A percentile compares a stretch with the other conserved stretches of the same genome.
These are phyloP conservation scores for Sclerotinia subarctica DNA, from an alignment of 2,329 filamentous ascomycete genomes.

Conservation along the genomic window DNA sequence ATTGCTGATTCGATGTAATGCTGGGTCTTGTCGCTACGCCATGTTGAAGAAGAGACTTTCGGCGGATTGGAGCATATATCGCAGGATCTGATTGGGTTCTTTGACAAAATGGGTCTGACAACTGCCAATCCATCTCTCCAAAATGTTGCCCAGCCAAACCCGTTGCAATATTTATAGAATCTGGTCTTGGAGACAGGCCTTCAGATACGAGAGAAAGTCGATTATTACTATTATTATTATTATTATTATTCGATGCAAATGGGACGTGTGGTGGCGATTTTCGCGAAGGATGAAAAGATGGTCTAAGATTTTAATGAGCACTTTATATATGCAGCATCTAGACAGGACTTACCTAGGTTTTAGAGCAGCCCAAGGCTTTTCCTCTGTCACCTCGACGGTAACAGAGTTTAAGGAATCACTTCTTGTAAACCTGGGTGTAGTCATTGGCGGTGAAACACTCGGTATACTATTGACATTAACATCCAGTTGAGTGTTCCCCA, in stretches of 20 bases:
- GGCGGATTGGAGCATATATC: slow-evolving; percentile 34
- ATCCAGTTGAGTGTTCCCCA: neutral
- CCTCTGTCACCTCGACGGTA: neutral
- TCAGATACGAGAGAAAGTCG: slow-evolving; percentile 35
- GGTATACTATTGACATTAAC: neutral
- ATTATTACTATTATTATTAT: slow-evolving; percentile 20
- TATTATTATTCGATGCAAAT: slow-evolving; percentile 22
- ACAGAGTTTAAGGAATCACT: slow-evolving; percentile 17
- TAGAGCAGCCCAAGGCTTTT: slow-evolving; percentile 6
- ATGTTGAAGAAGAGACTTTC: slow-evolving; percentile 36
- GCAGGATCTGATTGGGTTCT: slow-evolving; percentile 29
- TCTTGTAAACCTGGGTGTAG: slow-evolving; percentile 12
- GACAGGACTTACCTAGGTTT: slow-evolving; percentile 8
- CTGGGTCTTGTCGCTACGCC: slow-evolving; percentile 37
- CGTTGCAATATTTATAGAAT: slow-evolving; percentile 17
- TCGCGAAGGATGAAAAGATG: slow-evolving; percentile 22
- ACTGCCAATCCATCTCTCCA: slow-evolving; percentile 18
- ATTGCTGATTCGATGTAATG: slow-evolving; percentile 17
- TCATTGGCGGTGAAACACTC: neutral
- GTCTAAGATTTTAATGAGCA: slow-evolving; percentile 10
- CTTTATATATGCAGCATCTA: neutral
- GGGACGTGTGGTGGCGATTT: slow-evolving; percentile 31
- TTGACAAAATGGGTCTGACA: slow-evolving; percentile 16
- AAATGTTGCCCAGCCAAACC: slow-evolving; percentile 15
- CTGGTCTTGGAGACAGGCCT: slow-evolving; percentile 25